Evolutionary conservation across 805 yeast genomes (phyloP).

Genomic region (Candida nemodendra): DNA sequence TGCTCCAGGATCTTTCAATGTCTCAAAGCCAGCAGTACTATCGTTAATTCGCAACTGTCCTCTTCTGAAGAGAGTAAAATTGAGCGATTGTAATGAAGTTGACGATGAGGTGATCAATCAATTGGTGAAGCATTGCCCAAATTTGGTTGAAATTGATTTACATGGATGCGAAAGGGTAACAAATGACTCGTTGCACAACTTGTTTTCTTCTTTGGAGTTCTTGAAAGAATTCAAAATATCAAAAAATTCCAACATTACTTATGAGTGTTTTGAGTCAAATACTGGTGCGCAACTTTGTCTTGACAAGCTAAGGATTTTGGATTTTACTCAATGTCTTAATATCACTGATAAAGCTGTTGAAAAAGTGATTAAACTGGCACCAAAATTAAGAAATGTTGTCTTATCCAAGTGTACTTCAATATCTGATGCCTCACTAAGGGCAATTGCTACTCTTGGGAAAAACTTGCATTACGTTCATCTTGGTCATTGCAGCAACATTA

Average conservation of each 20-base stretch:
- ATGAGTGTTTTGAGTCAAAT: constrained; percentile 51
- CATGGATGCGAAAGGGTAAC: constrained; percentile 77
- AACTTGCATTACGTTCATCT: constrained; percentile 85
- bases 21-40: constrained; percentile 63
- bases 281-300: constrained; percentile 36
- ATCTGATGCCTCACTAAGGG: constrained; percentile 75
- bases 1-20: constrained; percentile 78
- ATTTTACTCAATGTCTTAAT: constrained; percentile 78
- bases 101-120: constrained; percentile 60
- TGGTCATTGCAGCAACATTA: constrained; percentile 89
- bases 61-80: constrained; percentile 75
- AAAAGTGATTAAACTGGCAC: constrained; percentile 71
- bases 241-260: constrained; percentile 67
- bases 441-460: constrained; percentile 71
- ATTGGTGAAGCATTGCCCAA: constrained; percentile 69
- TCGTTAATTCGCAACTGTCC: constrained; percentile 62
- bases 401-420: constrained; percentile 85
- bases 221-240: constrained; percentile 84
- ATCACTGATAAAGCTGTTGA: constrained; percentile 79
- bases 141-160: constrained; percentile 85
- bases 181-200: constrained; percentile 54
- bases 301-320: constrained; percentile 76
- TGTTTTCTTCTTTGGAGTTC: constrained; percentile 63
- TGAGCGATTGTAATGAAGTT: constrained; percentile 67
- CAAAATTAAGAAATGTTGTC: constrained; percentile 82